phyloP scores from a whole-genome alignment of 1,139 yeast species.

The Geotrichum histeridarum region DNA sequence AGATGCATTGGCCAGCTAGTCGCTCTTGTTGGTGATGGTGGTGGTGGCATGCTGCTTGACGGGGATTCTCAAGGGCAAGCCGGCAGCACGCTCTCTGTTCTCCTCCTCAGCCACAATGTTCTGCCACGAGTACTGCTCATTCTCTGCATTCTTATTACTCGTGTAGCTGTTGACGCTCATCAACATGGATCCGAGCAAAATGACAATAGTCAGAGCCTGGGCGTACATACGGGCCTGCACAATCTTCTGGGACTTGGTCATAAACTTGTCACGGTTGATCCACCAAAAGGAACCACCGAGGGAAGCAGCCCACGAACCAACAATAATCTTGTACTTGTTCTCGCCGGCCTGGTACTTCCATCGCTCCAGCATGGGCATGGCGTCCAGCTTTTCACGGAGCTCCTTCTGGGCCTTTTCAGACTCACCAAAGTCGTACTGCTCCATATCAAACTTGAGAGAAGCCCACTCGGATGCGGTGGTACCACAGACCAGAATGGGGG shows the following conservation, averaged over 20 bases:
- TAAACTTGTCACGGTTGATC: conserved; percentile 69
- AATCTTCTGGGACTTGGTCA: conserved; percentile 77
- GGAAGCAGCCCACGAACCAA: conserved; percentile 81
- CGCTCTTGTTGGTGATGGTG: conserved; percentile 1
- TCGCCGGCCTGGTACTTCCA: conserved; percentile 30
- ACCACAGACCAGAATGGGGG: conserved; percentile 32
- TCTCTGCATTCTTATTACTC: conserved; percentile 34
- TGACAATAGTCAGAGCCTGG: conserved; percentile 56
- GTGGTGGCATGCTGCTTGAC: background rate
- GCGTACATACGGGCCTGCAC: conserved; percentile 96
- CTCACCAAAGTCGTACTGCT: conserved; percentile 19
- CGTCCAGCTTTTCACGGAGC: conserved; percentile 16
- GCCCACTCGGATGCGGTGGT: conserved; percentile 36
- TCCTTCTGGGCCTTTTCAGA: conserved; percentile 10
- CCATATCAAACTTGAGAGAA: conserved; percentile 34
- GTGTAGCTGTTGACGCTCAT: conserved; percentile 26
- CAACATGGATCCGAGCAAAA: conserved; percentile 36
- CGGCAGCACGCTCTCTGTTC: conserved; percentile 26
- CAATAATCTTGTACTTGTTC: conserved; percentile 70
- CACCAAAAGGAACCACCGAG: conserved; percentile 76
- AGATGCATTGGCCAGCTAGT: background rate
- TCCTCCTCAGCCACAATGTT: conserved; percentile 31
- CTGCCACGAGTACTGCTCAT: conserved; percentile 32
- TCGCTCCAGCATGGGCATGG: conserved; percentile 11
- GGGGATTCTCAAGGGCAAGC: conserved; percentile 13